Base-by-base conservation (phyloP, 495 filamentous ascomycete species). In the Lasiosphaeria ovina region DNA sequence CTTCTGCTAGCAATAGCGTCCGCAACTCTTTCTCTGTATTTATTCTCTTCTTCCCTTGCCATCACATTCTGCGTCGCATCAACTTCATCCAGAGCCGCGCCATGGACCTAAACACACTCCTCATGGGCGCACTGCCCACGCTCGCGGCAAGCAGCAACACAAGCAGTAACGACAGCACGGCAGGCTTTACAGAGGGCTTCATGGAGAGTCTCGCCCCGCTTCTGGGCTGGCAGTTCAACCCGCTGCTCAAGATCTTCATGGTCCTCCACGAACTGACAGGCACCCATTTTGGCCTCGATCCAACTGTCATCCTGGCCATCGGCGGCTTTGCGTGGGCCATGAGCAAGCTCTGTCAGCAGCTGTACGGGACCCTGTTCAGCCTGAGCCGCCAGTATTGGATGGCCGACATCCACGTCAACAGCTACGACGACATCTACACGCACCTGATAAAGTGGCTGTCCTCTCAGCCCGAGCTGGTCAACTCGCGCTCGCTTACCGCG, bases 401-500 rank as follows among this genome's bases (percentile, higher is more conserved):
- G 74, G 77, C 82, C 52, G 80, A 71, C 40, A 74, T 90, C 57
- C 74, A 77, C 42, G 76, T 90, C 62, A 73, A 76, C 57, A 78
- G 76, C 60, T 72, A 74, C 38, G 86, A 90, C 64, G 81, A 85
- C 44, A 83, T 88, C 12, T 87, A 83, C 70, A 62, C 70, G 10
- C 80, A 86, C 58, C 66, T 87, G 44, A 83, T 89, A 74, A 72
- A 77, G 34, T 89, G 84, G 81, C 75, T 88, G 4, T 79, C 83
- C 0, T 66, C 75, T 35, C 84, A 87, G 59, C 79, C 76, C 7
- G 73, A 72, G 48, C 74, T 82, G 44, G 79, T 77, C 45, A 75
- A 76, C 17, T 81, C 83, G 1, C 78, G 84, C n/a, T 72, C 76
- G 7, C 69, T 89, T 33, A 80, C 80, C 55, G 85, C 85, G 0